Conservation (phyloP, 1,284 basidiomycete genomes). For the Moesziomyces globuligerus region DNA sequence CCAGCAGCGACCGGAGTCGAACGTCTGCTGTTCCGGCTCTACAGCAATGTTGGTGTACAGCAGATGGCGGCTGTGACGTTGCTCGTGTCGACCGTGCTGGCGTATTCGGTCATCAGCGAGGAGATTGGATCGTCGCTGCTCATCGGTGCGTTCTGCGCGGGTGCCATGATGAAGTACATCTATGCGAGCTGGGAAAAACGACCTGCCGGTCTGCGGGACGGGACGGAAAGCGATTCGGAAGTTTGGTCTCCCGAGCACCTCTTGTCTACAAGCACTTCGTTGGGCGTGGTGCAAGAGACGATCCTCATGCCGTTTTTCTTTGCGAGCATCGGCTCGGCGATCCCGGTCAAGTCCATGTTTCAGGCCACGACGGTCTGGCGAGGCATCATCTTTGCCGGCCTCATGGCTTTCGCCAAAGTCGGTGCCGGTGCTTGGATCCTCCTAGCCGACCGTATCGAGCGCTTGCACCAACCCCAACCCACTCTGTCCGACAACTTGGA, state of each 20-base stretch:
- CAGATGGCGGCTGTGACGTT: constrained; percentile 10
- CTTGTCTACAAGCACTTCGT: constrained; percentile 4
- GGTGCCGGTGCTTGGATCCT: constrained; percentile 68
- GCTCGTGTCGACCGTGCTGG: constrained; percentile 8
- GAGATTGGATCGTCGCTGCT: constrained; percentile 69
- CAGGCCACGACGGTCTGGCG: constrained; percentile 71
- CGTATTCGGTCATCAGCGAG: constrained; percentile 23
- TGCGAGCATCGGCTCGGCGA: constrained; percentile 72
- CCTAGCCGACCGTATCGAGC: constrained; percentile 47
- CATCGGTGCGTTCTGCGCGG: constrained; percentile 70
- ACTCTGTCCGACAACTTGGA: not conserved
- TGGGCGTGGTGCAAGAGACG: constrained; percentile 11
- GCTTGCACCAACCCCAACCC: not conserved
- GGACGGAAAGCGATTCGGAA: not conserved
- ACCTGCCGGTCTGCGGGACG: not conserved
- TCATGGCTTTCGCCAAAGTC: constrained; percentile 72
- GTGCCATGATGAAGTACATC: constrained; percentile 45
- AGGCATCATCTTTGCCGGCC: constrained; percentile 70
- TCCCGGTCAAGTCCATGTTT: constrained; percentile 72
- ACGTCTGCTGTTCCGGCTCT: not conserved
- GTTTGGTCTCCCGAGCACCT: constrained; percentile 11
- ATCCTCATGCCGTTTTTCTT: constrained; percentile 73
- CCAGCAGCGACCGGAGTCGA: too few species aligned
- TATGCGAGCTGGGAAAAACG: constrained; percentile 1
- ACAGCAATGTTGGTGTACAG: constrained; percentile 1